Evolutionary conservation across 1,284 basidiomycete species (phyloP).

Genomic region (Papiliotrema laurentii): DNA sequence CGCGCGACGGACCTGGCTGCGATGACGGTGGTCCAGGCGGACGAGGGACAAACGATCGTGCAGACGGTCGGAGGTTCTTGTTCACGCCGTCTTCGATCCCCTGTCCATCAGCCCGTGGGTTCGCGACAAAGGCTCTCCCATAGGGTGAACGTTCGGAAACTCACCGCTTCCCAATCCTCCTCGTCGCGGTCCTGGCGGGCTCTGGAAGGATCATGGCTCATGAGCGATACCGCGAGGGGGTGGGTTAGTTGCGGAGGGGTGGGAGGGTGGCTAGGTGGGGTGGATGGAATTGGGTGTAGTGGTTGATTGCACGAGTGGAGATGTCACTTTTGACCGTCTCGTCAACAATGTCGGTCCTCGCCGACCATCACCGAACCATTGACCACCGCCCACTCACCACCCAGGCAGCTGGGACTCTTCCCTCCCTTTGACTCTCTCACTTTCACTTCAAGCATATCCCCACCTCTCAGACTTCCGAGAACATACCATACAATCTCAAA

Average conservation of each 20-base stretch:
- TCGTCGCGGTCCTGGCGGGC: too few relatives aligned
- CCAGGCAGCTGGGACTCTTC: too few relatives aligned
- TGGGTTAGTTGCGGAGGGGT: too few relatives aligned
- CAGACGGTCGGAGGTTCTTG: slow-evolving; percentile 1
- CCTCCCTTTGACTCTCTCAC: not conserved
- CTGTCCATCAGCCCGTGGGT: not conserved
- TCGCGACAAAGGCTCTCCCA: not conserved
- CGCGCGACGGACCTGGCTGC: not conserved
- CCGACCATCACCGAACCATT: too few relatives aligned
- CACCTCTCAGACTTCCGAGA: not conserved
- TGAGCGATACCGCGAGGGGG: too few relatives aligned
- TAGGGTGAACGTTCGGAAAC: not conserved
- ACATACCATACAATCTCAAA: not conserved
- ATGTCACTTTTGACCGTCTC: too few relatives aligned
- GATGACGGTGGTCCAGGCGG: not conserved
- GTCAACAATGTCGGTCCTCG: too few relatives aligned
- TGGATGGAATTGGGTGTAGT: too few relatives aligned
- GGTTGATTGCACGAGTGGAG: too few relatives aligned
- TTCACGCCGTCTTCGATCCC: not conserved
- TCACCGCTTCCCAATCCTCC: slow-evolving; percentile 32
- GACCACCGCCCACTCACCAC: too few relatives aligned
- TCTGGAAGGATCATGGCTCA: too few relatives aligned
- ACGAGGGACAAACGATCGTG: slow-evolving; percentile 1
- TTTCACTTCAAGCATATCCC: not conserved
- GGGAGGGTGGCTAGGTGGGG: too few relatives aligned